Conservation (phyloP, 2,329 filamentous ascomycete species). For the Elsinoe ampelina region DNA sequence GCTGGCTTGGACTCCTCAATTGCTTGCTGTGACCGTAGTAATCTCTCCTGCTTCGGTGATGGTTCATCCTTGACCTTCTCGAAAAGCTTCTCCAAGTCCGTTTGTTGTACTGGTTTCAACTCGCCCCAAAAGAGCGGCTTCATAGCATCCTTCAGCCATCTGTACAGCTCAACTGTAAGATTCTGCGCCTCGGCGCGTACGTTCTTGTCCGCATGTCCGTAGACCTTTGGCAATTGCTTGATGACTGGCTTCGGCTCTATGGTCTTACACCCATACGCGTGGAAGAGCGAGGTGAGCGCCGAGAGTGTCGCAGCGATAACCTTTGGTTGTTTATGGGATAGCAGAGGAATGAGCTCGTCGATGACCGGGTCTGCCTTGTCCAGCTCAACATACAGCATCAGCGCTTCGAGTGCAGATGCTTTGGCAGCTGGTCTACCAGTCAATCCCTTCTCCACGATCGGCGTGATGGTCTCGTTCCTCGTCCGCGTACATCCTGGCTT, state of each 20-base stretch:
- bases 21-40: slow-evolving; percentile 82
- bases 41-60: slow-evolving; percentile 77
- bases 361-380: slow-evolving; percentile 78
- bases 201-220: slow-evolving; percentile 96
- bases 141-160: slow-evolving; percentile 96
- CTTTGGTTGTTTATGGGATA: slow-evolving; percentile 86
- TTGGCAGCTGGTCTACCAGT: slow-evolving; percentile 86
- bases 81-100: slow-evolving; percentile 86
- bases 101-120: slow-evolving; percentile 88
- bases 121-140: slow-evolving; percentile 97
- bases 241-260: slow-evolving; percentile 87
- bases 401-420: slow-evolving; percentile 71
- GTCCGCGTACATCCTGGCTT: slow-evolving; percentile 65
- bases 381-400: slow-evolving; percentile 82
- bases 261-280: slow-evolving; percentile 90
- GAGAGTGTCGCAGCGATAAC: slow-evolving; percentile 67
- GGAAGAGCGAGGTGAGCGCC: slow-evolving; percentile 73
- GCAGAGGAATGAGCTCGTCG: slow-evolving; percentile 75
- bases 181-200: slow-evolving; percentile 89
- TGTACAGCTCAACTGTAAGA: slow-evolving; percentile 85
- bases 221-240: slow-evolving; percentile 79
- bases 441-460: slow-evolving; percentile 86
- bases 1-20: slow-evolving; percentile 60
- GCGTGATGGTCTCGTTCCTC: slow-evolving; percentile 60
- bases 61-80: slow-evolving; percentile 86